Evolutionary conservation across 768 basidiomycete species (phyloP).

Genomic region (Chalciporus pseudorubinellus): DNA sequence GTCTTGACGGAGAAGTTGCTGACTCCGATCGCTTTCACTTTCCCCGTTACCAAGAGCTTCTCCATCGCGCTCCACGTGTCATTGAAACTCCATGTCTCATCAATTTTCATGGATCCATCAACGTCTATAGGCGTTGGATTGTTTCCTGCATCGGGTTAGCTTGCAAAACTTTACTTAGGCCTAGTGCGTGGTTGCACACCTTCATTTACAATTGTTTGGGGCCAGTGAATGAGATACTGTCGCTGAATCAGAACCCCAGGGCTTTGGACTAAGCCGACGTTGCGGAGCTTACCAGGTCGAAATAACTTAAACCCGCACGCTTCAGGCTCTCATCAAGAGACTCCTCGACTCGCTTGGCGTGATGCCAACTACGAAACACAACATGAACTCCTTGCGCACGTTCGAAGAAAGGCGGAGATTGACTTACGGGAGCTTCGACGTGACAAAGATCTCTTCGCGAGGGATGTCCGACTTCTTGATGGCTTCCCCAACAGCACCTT

Average conservation of each 20-base stretch:
- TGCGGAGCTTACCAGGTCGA: constrained; percentile 36
- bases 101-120: constrained; percentile 14
- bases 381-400: background rate
- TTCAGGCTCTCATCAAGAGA: constrained; percentile 36
- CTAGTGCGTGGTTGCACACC: constrained; percentile 7
- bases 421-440: constrained; percentile 45
- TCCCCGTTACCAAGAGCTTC: constrained; percentile 32
- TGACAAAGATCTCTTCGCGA: constrained; percentile 47
- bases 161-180: background rate
- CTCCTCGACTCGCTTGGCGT: constrained; percentile 35
- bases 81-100: constrained; percentile 31
- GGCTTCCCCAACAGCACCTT: constrained; percentile 41
- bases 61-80: constrained; percentile 35
- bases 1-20: constrained; percentile 56
- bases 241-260: background rate
- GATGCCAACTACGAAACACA: constrained; percentile 18
- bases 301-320: constrained; percentile 39
- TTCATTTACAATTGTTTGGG: constrained; percentile 24
- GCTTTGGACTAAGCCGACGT: background rate
- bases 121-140: constrained; percentile 19
- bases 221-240: constrained; percentile 42
- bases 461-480: constrained; percentile 48
- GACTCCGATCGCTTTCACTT: constrained; percentile 52
- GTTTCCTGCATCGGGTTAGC: background rate
- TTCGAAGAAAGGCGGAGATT: background rate